A percentile compares a stretch with the other conserved stretches of the same genome.
Evolutionary conservation across 1,284 basidiomycete genomes (phyloP).

Genomic region (Cutaneotrichosporon cutaneum): DNA sequence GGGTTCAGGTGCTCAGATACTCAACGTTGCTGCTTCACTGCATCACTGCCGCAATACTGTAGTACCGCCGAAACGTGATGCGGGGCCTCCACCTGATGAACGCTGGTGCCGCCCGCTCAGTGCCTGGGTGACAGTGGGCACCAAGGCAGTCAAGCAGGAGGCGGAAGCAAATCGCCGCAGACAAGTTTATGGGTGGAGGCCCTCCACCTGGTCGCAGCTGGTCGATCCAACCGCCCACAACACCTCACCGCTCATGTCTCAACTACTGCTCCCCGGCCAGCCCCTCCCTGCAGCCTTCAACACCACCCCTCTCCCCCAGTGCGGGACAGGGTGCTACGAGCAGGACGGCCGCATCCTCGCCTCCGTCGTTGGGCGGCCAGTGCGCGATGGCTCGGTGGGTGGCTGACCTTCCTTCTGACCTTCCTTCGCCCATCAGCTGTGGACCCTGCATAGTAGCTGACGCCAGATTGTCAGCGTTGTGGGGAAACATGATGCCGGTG

Average conservation of each 20-base stretch:
- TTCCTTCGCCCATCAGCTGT: too few species aligned
- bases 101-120: too few species aligned
- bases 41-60: too few species aligned
- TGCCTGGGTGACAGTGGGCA: too few species aligned
- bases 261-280: conserved; percentile 73
- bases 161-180: background rate
- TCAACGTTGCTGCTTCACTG: too few species aligned
- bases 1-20: background rate
- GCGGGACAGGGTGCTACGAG: conserved; percentile 69
- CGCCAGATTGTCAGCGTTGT: conserved; percentile 43
- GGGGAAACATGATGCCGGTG: conserved; percentile 47
- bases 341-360: conserved; percentile 67
- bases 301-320: conserved; percentile 58
- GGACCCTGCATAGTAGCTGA: conserved; percentile 10
- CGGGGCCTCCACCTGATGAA: background rate
- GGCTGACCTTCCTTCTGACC: background rate
- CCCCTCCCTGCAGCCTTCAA: conserved; percentile 64
- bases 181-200: conserved; percentile 13
- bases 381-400: conserved; percentile 65
- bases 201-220: background rate
- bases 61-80: background rate
- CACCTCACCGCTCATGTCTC: background rate
- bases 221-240: background rate
- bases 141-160: background rate
- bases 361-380: conserved; percentile 67